phyloP scores from a whole-genome alignment of 257 asterid genomes.

The Rehmannia glutinosa region DNA sequence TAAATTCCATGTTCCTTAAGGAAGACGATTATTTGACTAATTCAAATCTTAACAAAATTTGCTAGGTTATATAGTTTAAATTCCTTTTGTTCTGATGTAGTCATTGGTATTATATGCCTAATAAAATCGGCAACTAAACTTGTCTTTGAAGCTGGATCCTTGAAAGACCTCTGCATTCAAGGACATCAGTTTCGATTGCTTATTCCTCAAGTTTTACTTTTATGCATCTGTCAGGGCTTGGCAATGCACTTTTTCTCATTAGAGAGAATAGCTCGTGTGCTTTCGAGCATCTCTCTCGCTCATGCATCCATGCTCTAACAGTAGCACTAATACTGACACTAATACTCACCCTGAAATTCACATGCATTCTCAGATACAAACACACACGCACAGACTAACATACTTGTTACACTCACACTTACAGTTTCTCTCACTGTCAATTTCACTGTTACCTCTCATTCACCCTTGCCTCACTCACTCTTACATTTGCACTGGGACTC shows the following conservation, averaged over 20 bases:
- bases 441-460: not conserved
- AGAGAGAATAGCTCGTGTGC: not conserved
- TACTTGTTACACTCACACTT: too few species aligned
- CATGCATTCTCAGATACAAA: too few species aligned
- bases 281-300: not conserved
- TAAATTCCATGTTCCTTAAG: too few species aligned
- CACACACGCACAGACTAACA: too few species aligned
- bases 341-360: too few species aligned
- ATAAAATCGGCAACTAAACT: too few species aligned
- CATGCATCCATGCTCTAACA: not conserved
- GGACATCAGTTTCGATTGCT: not conserved
- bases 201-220: not conserved
- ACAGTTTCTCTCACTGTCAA: constrained; percentile 6
- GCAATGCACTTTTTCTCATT: not conserved
- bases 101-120: too few species aligned
- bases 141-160: constrained; percentile 11
- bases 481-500: not conserved
- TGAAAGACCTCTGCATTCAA: not conserved
- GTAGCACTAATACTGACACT: too few species aligned
- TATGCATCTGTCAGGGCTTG: not conserved
- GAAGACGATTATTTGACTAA: not conserved
- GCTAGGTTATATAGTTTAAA: too few species aligned
- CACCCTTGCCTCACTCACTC: not conserved
- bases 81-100: too few species aligned
- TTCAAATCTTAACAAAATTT: not conserved